A percentile compares a stretch with the other conserved stretches of the same genome.
Evolutionary conservation across 2,329 filamentous ascomycete genomes (phyloP).

Genomic region (Metarhizium humberi): DNA sequence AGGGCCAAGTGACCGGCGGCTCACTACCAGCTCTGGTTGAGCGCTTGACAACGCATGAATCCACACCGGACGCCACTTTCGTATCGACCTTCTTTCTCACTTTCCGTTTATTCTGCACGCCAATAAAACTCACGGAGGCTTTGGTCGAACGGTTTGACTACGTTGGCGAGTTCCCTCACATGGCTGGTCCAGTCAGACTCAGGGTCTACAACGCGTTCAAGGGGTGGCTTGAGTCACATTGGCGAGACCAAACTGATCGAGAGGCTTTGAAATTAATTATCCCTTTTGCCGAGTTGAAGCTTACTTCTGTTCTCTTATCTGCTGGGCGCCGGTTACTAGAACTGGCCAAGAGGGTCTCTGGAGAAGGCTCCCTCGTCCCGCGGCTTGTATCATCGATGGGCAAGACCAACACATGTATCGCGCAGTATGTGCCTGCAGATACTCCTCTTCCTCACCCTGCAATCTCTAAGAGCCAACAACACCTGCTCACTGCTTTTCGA

Average conservation of each 20-base stretch:
- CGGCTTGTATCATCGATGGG: constrained; percentile 77
- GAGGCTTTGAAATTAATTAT: constrained; percentile 67
- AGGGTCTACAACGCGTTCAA: constrained; percentile 96
- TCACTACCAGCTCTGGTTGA: constrained; percentile 89
- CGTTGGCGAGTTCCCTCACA: constrained; percentile 64
- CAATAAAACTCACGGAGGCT: constrained; percentile 65
- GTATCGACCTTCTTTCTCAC: constrained; percentile 94
- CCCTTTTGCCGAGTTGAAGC: constrained; percentile 66
- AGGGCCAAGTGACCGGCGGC: constrained; percentile 88
- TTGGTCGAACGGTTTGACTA: constrained; percentile 93
- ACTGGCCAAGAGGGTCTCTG: constrained; percentile 67
- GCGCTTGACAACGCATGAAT: constrained; percentile 83
- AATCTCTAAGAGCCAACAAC: constrained; percentile 68
- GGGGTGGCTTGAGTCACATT: constrained; percentile 93
- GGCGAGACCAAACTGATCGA: constrained; percentile 73
- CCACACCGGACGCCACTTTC: constrained; percentile 84
- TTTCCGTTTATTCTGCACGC: constrained; percentile 85
- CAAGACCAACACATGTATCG: constrained; percentile 71
- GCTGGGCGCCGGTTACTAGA: constrained; percentile 76
- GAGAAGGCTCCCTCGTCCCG: constrained; percentile 68
- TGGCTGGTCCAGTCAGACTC: constrained; percentile 73
- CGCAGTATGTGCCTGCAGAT: constrained; percentile 61
- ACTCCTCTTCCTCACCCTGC: constrained; percentile 60
- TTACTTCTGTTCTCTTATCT: constrained; percentile 59
- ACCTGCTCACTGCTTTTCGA: constrained; percentile 65